Conservation (phyloP, 768 basidiomycete species). For the Tricholoma matsutake region DNA sequence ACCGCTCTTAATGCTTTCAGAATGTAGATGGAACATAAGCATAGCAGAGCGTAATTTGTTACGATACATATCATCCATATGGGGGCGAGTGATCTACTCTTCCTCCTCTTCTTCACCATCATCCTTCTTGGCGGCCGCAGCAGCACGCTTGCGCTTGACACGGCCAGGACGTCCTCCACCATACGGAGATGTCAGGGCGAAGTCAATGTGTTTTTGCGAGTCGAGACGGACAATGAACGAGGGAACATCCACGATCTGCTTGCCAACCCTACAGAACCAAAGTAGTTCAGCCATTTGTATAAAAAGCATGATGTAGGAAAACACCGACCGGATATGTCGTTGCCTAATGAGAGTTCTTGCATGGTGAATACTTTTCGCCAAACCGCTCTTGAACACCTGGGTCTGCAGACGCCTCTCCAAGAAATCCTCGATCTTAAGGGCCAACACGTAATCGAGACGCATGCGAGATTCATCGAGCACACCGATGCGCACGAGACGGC, state of each 20-base stretch:
- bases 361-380: constrained; percentile 98
- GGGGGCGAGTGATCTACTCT: constrained; percentile 47
- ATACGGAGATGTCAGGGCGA: constrained; percentile 93
- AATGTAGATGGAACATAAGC: constrained; percentile 22
- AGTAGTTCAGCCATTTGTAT: constrained; percentile 1
- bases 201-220: constrained; percentile 99
- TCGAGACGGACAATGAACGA: constrained; percentile 99
- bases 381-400: constrained; percentile 98
- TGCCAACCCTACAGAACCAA: constrained; percentile 70
- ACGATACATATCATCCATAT: constrained; percentile 14
- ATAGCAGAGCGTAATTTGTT: constrained; percentile 11
- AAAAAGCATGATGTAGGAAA: background rate
- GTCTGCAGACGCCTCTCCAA: constrained; percentile 99
- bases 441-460: constrained; percentile 99
- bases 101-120: constrained; percentile 90
- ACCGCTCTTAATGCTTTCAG: too few relatives aligned
- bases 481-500: constrained; percentile 97
- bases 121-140: constrained; percentile 87
- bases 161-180: constrained; percentile 94
- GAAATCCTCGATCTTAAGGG: constrained; percentile 99
- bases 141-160: constrained; percentile 97
- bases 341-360: constrained; percentile 98
- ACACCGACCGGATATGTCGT: constrained; percentile 89
- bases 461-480: constrained; percentile 99
- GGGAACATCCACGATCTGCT: constrained; percentile 98